Evolutionary conservation across 192 early-diverging fungal species (phyloP).

Genomic region (Dissophora globulifera): DNA sequence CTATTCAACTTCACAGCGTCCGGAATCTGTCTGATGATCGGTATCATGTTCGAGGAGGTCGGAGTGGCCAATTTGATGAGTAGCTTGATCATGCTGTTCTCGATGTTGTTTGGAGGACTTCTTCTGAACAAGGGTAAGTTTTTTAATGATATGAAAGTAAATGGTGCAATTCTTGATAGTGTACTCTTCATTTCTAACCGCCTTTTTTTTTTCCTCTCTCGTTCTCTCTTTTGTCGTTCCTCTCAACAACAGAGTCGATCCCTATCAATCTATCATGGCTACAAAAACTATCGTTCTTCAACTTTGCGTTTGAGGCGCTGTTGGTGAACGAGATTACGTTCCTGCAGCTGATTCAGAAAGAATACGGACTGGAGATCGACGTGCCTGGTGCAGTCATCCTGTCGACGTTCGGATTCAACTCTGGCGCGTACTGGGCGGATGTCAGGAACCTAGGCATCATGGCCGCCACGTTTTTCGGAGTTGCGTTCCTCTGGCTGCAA

Average conservation of each 20-base stretch:
- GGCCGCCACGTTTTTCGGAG: slow-evolving; percentile 66
- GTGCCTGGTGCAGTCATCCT: slow-evolving; percentile 87
- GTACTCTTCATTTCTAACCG: too few species aligned
- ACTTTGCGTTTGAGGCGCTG: slow-evolving; percentile 89
- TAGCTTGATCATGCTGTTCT: slow-evolving; percentile 83
- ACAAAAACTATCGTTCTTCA: slow-evolving; percentile 85
- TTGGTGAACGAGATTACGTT: slow-evolving; percentile 90
- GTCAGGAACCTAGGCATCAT: slow-evolving; percentile 69
- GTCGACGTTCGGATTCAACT: slow-evolving; percentile 89
- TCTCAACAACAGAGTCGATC: too few species aligned
- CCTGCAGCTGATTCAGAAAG: slow-evolving; percentile 79
- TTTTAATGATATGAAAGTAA: too few species aligned
- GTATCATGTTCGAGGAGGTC: slow-evolving; percentile 71
- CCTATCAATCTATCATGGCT: slow-evolving; percentile 71
- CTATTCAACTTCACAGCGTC: slow-evolving; percentile 84
- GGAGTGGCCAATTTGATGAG: slow-evolving; percentile 79
- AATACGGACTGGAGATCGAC: slow-evolving; percentile 85
- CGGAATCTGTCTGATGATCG: slow-evolving; percentile 76
- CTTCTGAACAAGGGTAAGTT: slow-evolving; percentile 82
- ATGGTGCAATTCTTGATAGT: too few species aligned
- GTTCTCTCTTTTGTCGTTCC: too few species aligned
- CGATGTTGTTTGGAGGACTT: slow-evolving; percentile 91
- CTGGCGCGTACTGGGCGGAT: slow-evolving; percentile 85
- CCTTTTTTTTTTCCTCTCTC: too few species aligned
- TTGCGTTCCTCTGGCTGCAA: slow-evolving; percentile 84